Evolutionary conservation across 306 rosid genomes (phyloP), one percentile per base, ranked within the genome.

Genomic region (Vigna unguiculata): DNA sequence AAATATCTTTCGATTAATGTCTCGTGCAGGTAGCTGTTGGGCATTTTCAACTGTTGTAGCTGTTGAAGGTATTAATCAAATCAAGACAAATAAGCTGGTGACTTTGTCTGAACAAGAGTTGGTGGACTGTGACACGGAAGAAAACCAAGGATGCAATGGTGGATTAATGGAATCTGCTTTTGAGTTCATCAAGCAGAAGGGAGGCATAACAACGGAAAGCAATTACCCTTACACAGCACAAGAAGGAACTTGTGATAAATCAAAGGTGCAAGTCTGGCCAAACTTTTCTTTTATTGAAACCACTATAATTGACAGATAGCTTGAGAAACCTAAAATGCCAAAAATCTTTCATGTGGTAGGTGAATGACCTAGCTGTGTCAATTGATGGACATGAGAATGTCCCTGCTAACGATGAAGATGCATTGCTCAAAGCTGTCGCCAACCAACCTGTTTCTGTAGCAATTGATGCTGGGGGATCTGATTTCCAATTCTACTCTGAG

Each of bases 401-500:
- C 32, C 91, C 89, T 10, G 83, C 48, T 10, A 78, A 83, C 21
- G 51, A 87, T 28, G 91, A 87, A 81, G 52, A 55, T 2, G 86
- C 89, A 19, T 43, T 87, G 80, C 91, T 83, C 55, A 83, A 85
- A 80, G 91, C 87, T 12, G 89, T 58, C 20, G 89, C 91, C 3
- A 85, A 85, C 76, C 87, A 87, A 76, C 91, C 91, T 74, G 71
- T 85, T 14, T 83, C 91, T 0, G 91, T 87, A 22, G 89, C 89
- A 81, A 85, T 87, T 45, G 87, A 87, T 71, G 91, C 91, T 1
- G 87, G 77, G 9, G 89, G 89, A 17, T 80, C 75, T 36, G 86
- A 87, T 80, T 85, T 87, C 62, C 91, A 87, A 62, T 87, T 87
- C 76, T 87, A 87, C 58, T 83, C 85, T 2, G 89, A 87, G 91